These are phyloP conservation scores for Globisporangium radiosum DNA, from an alignment of 352 stramenopile genomes.

Conservation along the genomic window DNA sequence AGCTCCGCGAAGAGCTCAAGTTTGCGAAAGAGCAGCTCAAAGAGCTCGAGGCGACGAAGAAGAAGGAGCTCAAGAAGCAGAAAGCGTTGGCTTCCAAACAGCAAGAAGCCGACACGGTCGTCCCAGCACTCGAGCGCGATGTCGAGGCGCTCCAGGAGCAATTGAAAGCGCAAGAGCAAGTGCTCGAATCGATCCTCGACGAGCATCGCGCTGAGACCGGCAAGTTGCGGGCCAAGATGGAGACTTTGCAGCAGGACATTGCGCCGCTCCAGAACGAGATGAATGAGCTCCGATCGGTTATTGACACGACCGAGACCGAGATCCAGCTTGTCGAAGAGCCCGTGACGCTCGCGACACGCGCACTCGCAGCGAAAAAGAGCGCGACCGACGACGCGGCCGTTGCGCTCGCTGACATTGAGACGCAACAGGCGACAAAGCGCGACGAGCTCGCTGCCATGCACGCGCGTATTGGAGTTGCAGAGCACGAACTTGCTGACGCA, in stretches of 20 bases:
- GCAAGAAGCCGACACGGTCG: conserved; percentile 81
- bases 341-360: conserved; percentile 72
- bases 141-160: conserved; percentile 63
- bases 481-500: conserved; percentile 68
- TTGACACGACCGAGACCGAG: conserved; percentile 76
- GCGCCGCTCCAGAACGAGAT: conserved; percentile 65
- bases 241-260: conserved; percentile 73
- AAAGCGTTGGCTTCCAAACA: conserved; percentile 76
- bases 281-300: conserved; percentile 65
- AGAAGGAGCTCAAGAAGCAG: conserved; percentile 90
- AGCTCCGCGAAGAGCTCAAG: conserved; percentile 97
- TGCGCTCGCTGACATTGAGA: conserved; percentile 47
- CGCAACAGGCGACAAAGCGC: conserved; percentile 52
- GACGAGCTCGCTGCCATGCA: conserved; percentile 66
- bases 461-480: conserved; percentile 64
- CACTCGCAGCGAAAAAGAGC: conserved; percentile 57
- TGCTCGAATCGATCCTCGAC: conserved; percentile 82
- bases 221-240: conserved; percentile 68
- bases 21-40: conserved; percentile 91
- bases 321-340: conserved; percentile 72
- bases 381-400: conserved; percentile 49
- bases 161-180: conserved; percentile 81
- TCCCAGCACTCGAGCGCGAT: conserved; percentile 85
- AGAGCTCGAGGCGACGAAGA: conserved; percentile 86
- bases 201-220: conserved; percentile 71